Evolutionary conservation across 106 monocot species (phyloP).

Genomic region (Triglochin maritima): DNA sequence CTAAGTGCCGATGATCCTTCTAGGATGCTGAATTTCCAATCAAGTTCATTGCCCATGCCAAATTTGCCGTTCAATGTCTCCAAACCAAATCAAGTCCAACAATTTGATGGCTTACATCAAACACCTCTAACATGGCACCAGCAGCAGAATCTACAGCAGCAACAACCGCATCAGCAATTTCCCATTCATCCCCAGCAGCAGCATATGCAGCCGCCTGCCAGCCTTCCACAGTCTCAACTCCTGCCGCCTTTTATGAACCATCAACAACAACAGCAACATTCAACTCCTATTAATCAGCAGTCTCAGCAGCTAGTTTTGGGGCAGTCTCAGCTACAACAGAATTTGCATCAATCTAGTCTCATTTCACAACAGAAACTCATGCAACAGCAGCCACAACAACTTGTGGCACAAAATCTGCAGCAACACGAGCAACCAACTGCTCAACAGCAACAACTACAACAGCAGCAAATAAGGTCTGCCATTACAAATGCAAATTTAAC

Average conservation of each 20-base stretch:
- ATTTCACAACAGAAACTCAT: constrained; percentile 7
- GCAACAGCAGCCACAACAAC: neutral
- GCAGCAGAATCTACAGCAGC: constrained; percentile 21
- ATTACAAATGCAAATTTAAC: constrained; percentile 4
- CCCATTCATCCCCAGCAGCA: constrained; percentile 14
- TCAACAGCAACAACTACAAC: constrained; percentile 6
- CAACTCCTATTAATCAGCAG: neutral
- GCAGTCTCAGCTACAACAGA: constrained; percentile 10
- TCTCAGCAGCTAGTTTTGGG: neutral
- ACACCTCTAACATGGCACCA: constrained; percentile 12
- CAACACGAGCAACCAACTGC: neutral
- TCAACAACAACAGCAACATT: constrained; percentile 8
- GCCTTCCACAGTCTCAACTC: constrained; percentile 10
- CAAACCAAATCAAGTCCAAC: constrained; percentile 32
- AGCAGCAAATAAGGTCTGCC: constrained; percentile 17
- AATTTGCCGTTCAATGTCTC: constrained; percentile 31
- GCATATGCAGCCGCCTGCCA: constrained; percentile 7
- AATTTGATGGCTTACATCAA: constrained; percentile 30
- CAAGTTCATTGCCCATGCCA: constrained; percentile 23
- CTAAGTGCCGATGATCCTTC: constrained; percentile 28
- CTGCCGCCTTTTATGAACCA: constrained; percentile 19
- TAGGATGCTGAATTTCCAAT: constrained; percentile 45
- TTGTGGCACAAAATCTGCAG: neutral
- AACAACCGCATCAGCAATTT: constrained; percentile 18
- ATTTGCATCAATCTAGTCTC: constrained; percentile 8